A percentile compares a stretch with the other conserved stretches of the same genome.
Evolutionary conservation across 768 basidiomycete species (phyloP).

Genomic region (Calocera cornea): DNA sequence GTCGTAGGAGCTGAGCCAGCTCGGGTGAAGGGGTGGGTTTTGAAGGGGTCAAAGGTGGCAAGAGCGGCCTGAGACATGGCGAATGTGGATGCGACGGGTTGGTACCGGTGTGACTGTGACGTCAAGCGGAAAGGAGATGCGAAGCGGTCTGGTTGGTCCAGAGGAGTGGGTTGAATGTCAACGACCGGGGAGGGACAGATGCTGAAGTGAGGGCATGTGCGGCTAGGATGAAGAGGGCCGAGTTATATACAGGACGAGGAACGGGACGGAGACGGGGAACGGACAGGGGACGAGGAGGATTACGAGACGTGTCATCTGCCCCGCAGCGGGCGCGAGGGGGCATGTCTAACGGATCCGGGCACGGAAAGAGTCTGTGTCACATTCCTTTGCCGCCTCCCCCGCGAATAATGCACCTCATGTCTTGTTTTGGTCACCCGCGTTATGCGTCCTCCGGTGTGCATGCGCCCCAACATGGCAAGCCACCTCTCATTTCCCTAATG

Average conservation of each 20-base stretch:
- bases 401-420: not conserved
- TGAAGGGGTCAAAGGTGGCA: constrained; percentile 44
- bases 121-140: too few species aligned
- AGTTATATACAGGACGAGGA: not conserved
- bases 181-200: not conserved
- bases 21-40: constrained; percentile 34
- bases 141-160: not conserved
- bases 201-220: not conserved
- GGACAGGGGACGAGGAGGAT: not conserved
- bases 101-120: too few species aligned
- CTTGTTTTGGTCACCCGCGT: not conserved
- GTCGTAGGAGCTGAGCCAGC: not conserved
- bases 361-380: not conserved
- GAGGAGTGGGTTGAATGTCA: not conserved
- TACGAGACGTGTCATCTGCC: not conserved
- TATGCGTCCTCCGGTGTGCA: too few species aligned
- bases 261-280: not conserved
- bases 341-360: not conserved
- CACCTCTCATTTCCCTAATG: too few species aligned
- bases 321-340: not conserved
- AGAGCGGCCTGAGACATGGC: not conserved
- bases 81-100: not conserved
- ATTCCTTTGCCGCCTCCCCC: not conserved
- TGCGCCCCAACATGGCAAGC: too few species aligned
- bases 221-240: too few species aligned